Evolutionary conservation across 495 filamentous ascomycete genomes (phyloP).

Genomic region (Podospora sp.): DNA sequence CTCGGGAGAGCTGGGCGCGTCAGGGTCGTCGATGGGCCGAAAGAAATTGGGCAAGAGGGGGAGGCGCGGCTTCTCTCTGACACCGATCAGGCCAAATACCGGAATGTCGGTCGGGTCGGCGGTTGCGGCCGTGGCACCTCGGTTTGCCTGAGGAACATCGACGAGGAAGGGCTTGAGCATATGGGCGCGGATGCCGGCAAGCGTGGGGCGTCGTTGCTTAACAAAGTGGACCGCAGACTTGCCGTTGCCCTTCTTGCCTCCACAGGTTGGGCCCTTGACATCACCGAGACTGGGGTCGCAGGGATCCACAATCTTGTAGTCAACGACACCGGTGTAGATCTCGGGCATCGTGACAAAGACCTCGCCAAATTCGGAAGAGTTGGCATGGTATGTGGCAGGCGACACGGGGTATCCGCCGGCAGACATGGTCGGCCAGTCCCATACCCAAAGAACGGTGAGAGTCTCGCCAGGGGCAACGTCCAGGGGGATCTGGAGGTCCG

Average conservation of each 20-base stretch:
- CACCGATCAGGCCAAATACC: slow-evolving; percentile 26
- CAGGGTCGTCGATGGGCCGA: not conserved
- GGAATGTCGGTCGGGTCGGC: slow-evolving; percentile 32
- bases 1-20: slow-evolving; percentile 8
- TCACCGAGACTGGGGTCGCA: slow-evolving; percentile 36
- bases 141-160: slow-evolving; percentile 32
- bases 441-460: slow-evolving; percentile 87
- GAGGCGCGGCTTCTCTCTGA: not conserved
- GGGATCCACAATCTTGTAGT: slow-evolving; percentile 61
- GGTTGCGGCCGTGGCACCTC: slow-evolving; percentile 22
- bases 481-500: slow-evolving; percentile 68
- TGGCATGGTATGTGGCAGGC: slow-evolving; percentile 30
- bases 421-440: slow-evolving; percentile 73
- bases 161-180: slow-evolving; percentile 42
- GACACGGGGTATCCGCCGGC: slow-evolving; percentile 31
- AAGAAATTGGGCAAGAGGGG: slow-evolving; percentile 6
- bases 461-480: slow-evolving; percentile 53
- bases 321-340: slow-evolving; percentile 81
- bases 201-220: slow-evolving; percentile 25
- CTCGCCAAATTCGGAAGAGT: slow-evolving; percentile 45
- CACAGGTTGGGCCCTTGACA: slow-evolving; percentile 32
- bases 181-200: slow-evolving; percentile 41
- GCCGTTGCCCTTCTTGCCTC: slow-evolving; percentile 16
- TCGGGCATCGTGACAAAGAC: slow-evolving; percentile 57
- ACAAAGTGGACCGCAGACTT: slow-evolving; percentile 33